phyloP scores from a whole-genome alignment of 2,329 filamentous ascomycete genomes.

The Ophiostoma perfectum region DNA sequence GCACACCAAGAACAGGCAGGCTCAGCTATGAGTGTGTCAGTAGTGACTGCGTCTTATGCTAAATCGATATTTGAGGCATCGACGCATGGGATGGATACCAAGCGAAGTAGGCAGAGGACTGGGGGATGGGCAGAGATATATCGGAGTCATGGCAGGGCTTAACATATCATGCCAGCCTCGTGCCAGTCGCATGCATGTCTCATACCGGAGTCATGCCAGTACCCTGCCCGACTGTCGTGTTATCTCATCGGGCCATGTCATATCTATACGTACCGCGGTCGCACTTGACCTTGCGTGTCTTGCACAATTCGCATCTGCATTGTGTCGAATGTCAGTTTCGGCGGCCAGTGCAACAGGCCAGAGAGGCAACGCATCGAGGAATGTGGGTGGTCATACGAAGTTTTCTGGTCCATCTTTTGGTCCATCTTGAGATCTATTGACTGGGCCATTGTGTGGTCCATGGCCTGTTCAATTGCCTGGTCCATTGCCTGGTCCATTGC shows the following conservation, averaged over 20 bases:
- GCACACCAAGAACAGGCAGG: slow-evolving; percentile 65
- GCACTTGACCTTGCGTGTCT: slow-evolving; percentile 75
- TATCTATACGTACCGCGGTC: slow-evolving; percentile 45
- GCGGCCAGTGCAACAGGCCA: background rate
- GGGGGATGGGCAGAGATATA: background rate
- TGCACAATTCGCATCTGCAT: slow-evolving; percentile 66
- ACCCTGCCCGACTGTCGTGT: background rate
- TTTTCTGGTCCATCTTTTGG: slow-evolving; percentile 15
- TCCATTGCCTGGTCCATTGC: slow-evolving; percentile 12
- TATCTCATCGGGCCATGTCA: background rate
- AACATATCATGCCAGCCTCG: background rate
- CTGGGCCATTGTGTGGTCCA: slow-evolving; percentile 12
- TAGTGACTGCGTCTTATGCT: background rate
- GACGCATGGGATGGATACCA: background rate
- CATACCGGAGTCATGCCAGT: background rate
- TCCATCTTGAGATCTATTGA: slow-evolving; percentile 6
- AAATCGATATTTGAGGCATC: background rate
- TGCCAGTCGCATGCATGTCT: background rate
- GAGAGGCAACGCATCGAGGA: background rate
- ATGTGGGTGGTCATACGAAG: slow-evolving; percentile 5
- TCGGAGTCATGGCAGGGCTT: background rate
- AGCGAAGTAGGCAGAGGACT: background rate
- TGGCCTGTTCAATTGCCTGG: slow-evolving; percentile 3
- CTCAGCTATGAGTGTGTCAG: slow-evolving; percentile 43
- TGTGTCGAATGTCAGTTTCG: slow-evolving; percentile 27